Conservation (phyloP, 306 rosid species). For the Quercus variabilis region DNA sequence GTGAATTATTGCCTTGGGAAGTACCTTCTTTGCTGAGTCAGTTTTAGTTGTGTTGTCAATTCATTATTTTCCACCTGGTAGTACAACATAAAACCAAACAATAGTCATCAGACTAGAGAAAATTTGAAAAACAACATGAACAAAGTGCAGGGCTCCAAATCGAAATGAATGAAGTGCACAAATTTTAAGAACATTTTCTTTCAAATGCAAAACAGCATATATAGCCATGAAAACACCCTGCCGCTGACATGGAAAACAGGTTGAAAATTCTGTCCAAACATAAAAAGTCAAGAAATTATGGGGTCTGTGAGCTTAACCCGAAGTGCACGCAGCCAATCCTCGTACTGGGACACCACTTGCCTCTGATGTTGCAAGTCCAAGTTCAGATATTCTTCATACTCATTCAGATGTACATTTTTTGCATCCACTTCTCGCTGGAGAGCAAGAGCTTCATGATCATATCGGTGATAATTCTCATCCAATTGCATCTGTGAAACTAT, state of each 20-base stretch:
- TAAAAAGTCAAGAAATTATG: too few species aligned
- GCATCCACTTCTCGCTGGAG: conserved; percentile 36
- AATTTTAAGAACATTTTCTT: neutral
- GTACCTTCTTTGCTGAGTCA: conserved; percentile 71
- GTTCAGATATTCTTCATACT: conserved; percentile 8
- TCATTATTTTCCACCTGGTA: conserved; percentile 76
- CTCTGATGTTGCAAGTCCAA: conserved; percentile 56
- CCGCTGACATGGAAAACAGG: too few species aligned
- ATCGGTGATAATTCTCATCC: too few species aligned
- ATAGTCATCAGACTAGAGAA: neutral
- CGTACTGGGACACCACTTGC: conserved; percentile 50
- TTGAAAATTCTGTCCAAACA: too few species aligned
- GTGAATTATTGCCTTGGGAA: too few species aligned
- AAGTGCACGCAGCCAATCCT: conserved; percentile 21
- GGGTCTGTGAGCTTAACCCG: too few species aligned
- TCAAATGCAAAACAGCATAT: too few species aligned
- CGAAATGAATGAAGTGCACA: neutral
- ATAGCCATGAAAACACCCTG: too few species aligned
- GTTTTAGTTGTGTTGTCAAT: conserved; percentile 56
- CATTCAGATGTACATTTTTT: conserved; percentile 4
- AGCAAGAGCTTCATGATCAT: conserved; percentile 17
- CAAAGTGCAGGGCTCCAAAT: too few species aligned
- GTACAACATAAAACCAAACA: neutral
- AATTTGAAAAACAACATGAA: neutral
- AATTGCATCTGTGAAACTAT: too few species aligned